Conservation (phyloP, 2,329 filamentous ascomycete species). For the Hypoxylon sp. region DNA sequence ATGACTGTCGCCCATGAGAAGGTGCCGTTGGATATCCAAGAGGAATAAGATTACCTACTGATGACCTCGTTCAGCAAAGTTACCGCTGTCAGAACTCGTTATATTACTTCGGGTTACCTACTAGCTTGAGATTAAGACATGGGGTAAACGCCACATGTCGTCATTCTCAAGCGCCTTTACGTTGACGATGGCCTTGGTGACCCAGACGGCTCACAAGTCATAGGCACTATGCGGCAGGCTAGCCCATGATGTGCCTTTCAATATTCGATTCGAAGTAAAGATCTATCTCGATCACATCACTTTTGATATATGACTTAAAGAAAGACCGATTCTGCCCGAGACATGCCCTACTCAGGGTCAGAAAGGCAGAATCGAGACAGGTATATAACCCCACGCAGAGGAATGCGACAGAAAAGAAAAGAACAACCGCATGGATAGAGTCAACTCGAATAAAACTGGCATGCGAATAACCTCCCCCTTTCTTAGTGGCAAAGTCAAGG, state of each 20-base stretch:
- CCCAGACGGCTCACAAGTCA: neutral
- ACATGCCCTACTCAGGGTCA: too few relatives aligned
- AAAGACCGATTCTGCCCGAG: conserved; percentile 2
- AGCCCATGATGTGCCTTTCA: too few relatives aligned
- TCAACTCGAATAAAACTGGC: neutral
- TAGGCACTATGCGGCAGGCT: neutral
- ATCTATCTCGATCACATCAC: conserved; percentile 1
- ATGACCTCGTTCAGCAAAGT: neutral
- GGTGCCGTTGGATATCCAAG: too few relatives aligned
- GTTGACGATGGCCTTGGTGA: conserved; percentile 6
- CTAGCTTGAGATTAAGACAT: conserved; percentile 1
- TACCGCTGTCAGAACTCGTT: conserved; percentile 8
- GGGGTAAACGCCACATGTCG: conserved; percentile 21
- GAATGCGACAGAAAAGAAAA: conserved; percentile 11
- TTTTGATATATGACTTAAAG: neutral
- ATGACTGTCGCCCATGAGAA: too few relatives aligned
- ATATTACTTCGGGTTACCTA: neutral
- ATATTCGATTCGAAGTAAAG: too few relatives aligned
- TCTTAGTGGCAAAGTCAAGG: conserved; percentile 5
- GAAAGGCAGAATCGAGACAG: too few relatives aligned
- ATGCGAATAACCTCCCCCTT: neutral
- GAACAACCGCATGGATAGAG: neutral
- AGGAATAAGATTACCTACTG: too few relatives aligned
- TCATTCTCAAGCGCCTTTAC: neutral
- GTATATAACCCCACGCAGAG: conserved; percentile 14